Evolutionary conservation across 371 early-diverging fungal genomes (phyloP).

Genomic region (Mucor racemosus): DNA sequence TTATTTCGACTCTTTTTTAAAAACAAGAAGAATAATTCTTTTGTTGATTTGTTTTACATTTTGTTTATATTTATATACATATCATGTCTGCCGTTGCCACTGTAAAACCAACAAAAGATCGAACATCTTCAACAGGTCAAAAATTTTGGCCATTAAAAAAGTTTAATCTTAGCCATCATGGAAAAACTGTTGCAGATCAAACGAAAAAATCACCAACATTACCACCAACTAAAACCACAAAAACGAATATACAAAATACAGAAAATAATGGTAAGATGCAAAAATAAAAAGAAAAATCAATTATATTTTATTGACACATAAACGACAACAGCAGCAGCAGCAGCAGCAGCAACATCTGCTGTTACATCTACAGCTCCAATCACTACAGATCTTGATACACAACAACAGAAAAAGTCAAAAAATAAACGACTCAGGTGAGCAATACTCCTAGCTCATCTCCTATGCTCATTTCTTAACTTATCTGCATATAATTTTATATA

Average conservation of each 20-base stretch:
- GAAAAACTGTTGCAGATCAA: constrained; percentile 12
- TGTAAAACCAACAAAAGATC: constrained; percentile 20
- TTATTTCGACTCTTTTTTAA: no score
- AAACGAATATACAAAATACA: neutral
- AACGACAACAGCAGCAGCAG: neutral
- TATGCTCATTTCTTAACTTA: constrained; percentile 23
- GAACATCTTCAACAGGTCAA: constrained; percentile 25
- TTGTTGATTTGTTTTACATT: neutral
- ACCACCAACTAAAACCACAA: neutral
- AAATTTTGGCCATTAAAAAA: constrained; percentile 37
- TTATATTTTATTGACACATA: constrained; percentile 1
- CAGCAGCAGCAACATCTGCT: neutral
- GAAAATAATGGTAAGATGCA: neutral
- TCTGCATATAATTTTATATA: constrained; percentile 19
- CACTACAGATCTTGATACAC: constrained; percentile 10
- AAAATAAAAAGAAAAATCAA: neutral
- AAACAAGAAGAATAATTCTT: neutral
- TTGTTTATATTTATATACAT: neutral
- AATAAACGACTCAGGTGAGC: constrained; percentile 27
- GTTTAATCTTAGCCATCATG: constrained; percentile 17
- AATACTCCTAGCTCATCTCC: constrained; percentile 2
- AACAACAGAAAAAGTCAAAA: constrained; percentile 22
- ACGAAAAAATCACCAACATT: neutral
- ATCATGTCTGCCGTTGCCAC: constrained; percentile 3
- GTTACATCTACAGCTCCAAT: neutral